Evolutionary conservation across 495 filamentous ascomycete species (phyloP), one percentile per base, ranked within the genome.

Genomic region (Saxispiralis lemnorum): DNA sequence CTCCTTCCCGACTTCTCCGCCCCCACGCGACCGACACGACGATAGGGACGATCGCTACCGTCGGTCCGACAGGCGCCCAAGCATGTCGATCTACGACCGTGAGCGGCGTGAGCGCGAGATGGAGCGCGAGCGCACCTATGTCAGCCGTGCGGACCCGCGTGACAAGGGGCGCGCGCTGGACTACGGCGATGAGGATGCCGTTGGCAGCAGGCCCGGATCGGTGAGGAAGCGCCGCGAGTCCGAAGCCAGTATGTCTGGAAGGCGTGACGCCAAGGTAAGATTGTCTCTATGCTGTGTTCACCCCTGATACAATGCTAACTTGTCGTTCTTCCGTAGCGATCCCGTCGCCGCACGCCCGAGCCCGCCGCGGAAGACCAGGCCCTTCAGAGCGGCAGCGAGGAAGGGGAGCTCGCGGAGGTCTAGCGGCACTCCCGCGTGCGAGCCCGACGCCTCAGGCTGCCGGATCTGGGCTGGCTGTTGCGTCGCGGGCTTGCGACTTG

Each of bases 321-420:
- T 13, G 13, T 35, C 13, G 34, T 35, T 12, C 13, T n/a, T 13
- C 31, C 30, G 7, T 39, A 53, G 49, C 44, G 56, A 50, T 11
- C 57, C 48, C 19, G 43, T 33, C 33, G 49, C 44, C 33, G 41
- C 36, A 41, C 34, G 6, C 49, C 45, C 13, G 45, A 52, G 37
- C 39, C 35, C 2, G 72, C 76, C 51, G 72, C 83, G 46, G 79
- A 87, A 43, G 44, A 55, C 14, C 51, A 51, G 10, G 60, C 43
- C 13, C 47, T 66, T 44, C 63, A 64, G 20, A 61, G 62, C 31
- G 89, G 92, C 30, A 96, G 89, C 53, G 89, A 97, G 62, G 89
- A 97, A 62, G 89, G 89, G 19, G 89, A 97, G 66, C 94, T 97
- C 51, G 89, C 93, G 57, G 89, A 95, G 64, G 85, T 51, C n/a